A percentile compares a stretch with the other conserved stretches of the same genome.
Evolutionary conservation across 352 stramenopile species (phyloP).

Genomic region (Globisporangium solare): DNA sequence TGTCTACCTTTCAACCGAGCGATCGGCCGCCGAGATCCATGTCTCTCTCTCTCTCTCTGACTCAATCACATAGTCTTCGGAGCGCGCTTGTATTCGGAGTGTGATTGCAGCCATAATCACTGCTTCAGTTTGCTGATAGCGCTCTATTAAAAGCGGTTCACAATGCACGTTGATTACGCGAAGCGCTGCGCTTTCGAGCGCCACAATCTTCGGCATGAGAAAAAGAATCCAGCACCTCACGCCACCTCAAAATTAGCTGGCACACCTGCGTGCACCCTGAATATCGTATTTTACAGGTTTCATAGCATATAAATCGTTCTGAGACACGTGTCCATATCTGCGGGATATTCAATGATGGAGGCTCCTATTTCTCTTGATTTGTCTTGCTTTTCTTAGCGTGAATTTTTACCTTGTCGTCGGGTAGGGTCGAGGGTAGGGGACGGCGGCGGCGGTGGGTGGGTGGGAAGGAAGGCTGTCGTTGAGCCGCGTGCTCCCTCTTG

Average conservation of each 20-base stretch:
- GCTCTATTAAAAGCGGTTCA: background rate
- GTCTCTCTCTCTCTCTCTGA: constrained; percentile 7
- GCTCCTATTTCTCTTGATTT: background rate
- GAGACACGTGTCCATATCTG: too few species aligned
- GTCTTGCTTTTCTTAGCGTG: constrained; percentile 3
- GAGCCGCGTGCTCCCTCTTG: background rate
- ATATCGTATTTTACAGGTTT: too few species aligned
- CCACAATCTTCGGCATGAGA: background rate
- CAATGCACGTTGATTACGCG: background rate
- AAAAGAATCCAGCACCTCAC: background rate
- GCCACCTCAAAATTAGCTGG: too few species aligned
- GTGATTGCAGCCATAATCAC: background rate
- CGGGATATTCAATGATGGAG: background rate
- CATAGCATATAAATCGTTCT: too few species aligned
- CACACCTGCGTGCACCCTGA: too few species aligned
- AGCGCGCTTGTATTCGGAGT: constrained; percentile 1
- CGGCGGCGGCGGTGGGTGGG: background rate
- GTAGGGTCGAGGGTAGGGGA: background rate
- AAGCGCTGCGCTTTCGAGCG: background rate
- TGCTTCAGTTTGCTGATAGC: background rate
- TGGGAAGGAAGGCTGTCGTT: constrained; percentile 5
- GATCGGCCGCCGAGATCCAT: background rate
- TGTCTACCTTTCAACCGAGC: background rate
- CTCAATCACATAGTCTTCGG: background rate
- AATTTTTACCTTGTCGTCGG: too few species aligned